These are phyloP conservation scores for Penicillium argentinense DNA, from an alignment of 495 filamentous ascomycete genomes.

Conservation along the genomic window DNA sequence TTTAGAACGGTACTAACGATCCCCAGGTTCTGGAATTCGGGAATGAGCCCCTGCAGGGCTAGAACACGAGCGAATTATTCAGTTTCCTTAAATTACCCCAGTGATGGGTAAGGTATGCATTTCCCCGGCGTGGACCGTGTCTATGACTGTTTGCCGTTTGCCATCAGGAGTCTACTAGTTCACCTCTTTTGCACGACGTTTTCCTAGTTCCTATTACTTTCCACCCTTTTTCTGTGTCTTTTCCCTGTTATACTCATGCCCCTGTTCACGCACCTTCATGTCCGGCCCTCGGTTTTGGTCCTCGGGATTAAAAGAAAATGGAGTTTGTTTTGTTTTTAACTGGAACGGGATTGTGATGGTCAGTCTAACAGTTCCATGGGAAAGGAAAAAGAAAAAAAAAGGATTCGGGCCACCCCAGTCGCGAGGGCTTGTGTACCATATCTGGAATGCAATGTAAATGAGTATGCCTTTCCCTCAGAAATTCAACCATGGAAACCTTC, in stretches of 20 bases:
- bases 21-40: slow-evolving; percentile 29
- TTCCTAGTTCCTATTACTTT: slow-evolving; percentile 2
- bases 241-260: slow-evolving; percentile 12
- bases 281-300: slow-evolving; percentile 28
- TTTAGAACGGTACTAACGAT: slow-evolving; percentile 2
- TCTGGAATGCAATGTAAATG: slow-evolving; percentile 26
- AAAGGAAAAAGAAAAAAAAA: too few relatives aligned
- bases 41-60: slow-evolving; percentile 18
- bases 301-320: slow-evolving; percentile 26
- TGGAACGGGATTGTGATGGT: slow-evolving; percentile 20
- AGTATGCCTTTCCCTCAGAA: slow-evolving; percentile 5
- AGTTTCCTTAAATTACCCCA: slow-evolving; percentile 2
- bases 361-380: slow-evolving; percentile 20
- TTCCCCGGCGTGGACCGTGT: slow-evolving; percentile 22
- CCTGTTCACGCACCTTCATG: slow-evolving; percentile 25
- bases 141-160: slow-evolving; percentile 8
- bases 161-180: slow-evolving; percentile 5
- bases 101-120: too few relatives aligned
- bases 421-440: slow-evolving; percentile 30
- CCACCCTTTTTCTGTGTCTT: slow-evolving; percentile 3
- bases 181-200: not conserved
- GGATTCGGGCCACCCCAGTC: slow-evolving; percentile 9
- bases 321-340: slow-evolving; percentile 23
- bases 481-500: not conserved
- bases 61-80: not conserved